Evolutionary conservation across 495 filamentous ascomycete species (phyloP).

Genomic region (Thermochaetoides thermophila): DNA sequence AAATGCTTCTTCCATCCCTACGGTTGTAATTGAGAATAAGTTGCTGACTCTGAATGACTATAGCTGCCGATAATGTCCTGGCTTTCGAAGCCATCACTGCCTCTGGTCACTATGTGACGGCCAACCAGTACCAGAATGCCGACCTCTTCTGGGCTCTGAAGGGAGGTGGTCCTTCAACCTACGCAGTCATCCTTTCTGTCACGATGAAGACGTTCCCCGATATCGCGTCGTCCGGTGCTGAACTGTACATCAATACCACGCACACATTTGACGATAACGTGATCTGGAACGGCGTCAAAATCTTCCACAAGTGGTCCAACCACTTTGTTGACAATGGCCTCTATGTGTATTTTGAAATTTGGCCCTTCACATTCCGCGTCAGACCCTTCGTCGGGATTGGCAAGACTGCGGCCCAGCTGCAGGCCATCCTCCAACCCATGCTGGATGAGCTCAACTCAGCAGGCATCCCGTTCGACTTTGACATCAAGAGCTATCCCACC

Average conservation of each 20-base stretch:
- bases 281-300: conserved; percentile 30
- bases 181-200: conserved; percentile 38
- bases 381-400: conserved; percentile 14
- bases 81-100: conserved; percentile 40
- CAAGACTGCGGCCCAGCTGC: conserved; percentile 17
- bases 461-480: conserved; percentile 11
- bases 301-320: conserved; percentile 32
- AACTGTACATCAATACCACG: conserved; percentile 18
- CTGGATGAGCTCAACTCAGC: conserved; percentile 19
- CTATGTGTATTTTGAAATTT: conserved; percentile 26
- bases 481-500: conserved; percentile 18
- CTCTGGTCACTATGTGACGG: conserved; percentile 35
- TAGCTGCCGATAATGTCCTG: conserved; percentile 38
- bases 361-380: conserved; percentile 10
- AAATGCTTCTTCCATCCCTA: too few relatives aligned
- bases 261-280: conserved; percentile 14
- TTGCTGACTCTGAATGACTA: too few relatives aligned
- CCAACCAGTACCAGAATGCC: conserved; percentile 29
- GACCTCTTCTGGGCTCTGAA: conserved; percentile 48
- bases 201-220: conserved; percentile 32
- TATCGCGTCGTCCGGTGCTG: conserved; percentile 14
- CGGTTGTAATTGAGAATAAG: too few relatives aligned
- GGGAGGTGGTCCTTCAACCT: conserved; percentile 38
- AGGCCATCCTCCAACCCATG: conserved; percentile 21
- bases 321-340: conserved; percentile 30